Percentiles rank a stretch among this genome's conserved stretches.
Evolutionary conservation across 1,284 basidiomycete species (phyloP).

Genomic region (Mycosarcoma maydis): DNA sequence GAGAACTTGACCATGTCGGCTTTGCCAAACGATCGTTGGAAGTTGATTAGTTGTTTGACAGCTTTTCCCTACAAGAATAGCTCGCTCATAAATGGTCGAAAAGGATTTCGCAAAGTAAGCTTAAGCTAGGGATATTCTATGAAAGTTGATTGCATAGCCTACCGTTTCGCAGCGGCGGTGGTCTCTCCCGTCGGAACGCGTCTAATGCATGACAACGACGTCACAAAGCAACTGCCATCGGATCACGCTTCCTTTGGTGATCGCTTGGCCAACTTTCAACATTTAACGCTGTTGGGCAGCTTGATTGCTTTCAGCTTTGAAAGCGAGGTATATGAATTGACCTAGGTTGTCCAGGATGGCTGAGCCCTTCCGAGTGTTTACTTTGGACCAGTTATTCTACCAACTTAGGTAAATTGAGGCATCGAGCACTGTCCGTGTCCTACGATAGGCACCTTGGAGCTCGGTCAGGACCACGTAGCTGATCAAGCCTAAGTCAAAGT

Average conservation of each 20-base stretch:
- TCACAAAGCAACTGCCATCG: no score
- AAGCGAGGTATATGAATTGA: no score
- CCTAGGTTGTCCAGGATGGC: no score
- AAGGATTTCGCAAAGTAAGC: no score
- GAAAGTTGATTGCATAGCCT: neutral
- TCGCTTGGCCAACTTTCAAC: no score
- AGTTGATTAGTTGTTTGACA: slow-evolving; percentile 3
- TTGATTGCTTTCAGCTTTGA: no score
- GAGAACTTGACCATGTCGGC: neutral
- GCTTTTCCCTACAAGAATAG: neutral
- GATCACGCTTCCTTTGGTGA: no score
- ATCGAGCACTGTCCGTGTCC: no score
- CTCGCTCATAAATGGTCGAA: neutral
- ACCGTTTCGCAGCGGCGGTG: neutral
- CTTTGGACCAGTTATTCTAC: no score
- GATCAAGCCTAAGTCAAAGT: neutral
- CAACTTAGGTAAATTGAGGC: no score
- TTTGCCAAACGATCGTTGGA: neutral
- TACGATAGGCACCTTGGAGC: neutral
- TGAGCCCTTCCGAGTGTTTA: no score
- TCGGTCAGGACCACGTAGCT: neutral
- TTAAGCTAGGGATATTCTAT: neutral
- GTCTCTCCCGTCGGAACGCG: neutral
- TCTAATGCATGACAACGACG: slow-evolving; percentile 3
- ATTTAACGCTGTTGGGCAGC: no score